Conservation (phyloP, 345 rosid species). For the Pistacia atlantica region DNA sequence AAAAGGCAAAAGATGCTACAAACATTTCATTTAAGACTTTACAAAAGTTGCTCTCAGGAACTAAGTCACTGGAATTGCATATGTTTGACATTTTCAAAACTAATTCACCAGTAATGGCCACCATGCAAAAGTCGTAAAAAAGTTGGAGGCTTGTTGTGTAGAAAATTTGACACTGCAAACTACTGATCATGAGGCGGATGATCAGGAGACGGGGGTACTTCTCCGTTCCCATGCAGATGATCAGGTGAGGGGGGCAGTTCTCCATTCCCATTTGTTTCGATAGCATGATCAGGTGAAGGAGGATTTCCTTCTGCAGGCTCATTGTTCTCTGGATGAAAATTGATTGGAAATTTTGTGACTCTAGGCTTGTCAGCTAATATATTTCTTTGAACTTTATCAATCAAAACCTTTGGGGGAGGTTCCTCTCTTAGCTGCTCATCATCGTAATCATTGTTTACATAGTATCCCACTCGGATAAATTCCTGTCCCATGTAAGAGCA, state of each 20-base stretch:
- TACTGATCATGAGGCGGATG: constrained; percentile 9
- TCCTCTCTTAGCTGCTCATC: constrained; percentile 73
- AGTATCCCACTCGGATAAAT: constrained; percentile 84
- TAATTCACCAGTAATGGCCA: background rate
- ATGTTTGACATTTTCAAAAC: background rate
- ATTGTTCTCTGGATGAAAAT: constrained; percentile 59
- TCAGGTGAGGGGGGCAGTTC: constrained; percentile 9
- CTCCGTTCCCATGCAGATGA: constrained; percentile 2
- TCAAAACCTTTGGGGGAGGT: constrained; percentile 58
- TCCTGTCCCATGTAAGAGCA: constrained; percentile 91
- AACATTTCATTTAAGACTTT: constrained; percentile 9
- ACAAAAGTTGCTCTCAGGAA: background rate
- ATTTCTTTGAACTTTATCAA: constrained; percentile 70
- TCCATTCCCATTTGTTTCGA: constrained; percentile 6
- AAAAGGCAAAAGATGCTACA: constrained; percentile 4
- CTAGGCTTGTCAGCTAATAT: constrained; percentile 73
- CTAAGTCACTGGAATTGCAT: background rate
- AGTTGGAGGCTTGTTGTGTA: background rate
- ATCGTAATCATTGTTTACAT: constrained; percentile 79
- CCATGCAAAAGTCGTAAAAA: background rate
- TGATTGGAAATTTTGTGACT: constrained; percentile 74
- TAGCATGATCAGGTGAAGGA: constrained; percentile 15
- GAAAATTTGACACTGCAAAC: background rate
- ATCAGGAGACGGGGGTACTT: constrained; percentile 9
- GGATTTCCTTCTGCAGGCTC: constrained; percentile 36